These are phyloP conservation scores for Pyricularia grisea DNA, from an alignment of 2,329 filamentous ascomycete species.

Conservation along the genomic window DNA sequence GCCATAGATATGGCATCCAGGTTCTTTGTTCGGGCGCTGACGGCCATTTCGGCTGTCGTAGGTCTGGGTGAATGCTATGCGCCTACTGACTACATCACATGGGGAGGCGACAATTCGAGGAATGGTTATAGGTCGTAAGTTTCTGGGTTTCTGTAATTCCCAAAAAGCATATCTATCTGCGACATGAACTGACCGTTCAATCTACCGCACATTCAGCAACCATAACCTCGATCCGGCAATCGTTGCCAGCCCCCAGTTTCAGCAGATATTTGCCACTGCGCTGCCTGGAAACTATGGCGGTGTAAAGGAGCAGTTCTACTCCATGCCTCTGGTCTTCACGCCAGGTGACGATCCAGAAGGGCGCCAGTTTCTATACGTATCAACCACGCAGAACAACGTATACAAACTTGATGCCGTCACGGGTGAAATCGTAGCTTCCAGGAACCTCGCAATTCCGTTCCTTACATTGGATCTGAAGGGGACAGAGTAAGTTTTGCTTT, in stretches of 20 bases:
- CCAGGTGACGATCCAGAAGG: constrained; percentile 19
- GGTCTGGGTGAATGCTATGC: constrained; percentile 25
- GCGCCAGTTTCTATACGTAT: constrained; percentile 36
- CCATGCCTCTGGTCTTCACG: constrained; percentile 40
- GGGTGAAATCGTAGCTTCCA: constrained; percentile 27
- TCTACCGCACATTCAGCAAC: constrained; percentile 23
- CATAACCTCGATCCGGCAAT: constrained; percentile 55
- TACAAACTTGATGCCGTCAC: constrained; percentile 39
- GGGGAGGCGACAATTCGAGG: constrained; percentile 47
- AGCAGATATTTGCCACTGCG: constrained; percentile 40
- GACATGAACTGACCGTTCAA: background rate
- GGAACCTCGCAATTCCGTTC: constrained; percentile 36
- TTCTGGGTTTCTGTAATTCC: no score
- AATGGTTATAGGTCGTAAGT: constrained; percentile 42
- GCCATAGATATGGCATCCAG: background rate
- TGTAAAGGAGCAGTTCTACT: constrained; percentile 40
- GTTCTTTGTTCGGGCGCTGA: background rate
- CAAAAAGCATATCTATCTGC: no score
- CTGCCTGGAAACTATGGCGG: constrained; percentile 43
- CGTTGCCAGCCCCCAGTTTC: constrained; percentile 44
- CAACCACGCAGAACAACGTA: constrained; percentile 40
- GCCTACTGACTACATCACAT: constrained; percentile 47
- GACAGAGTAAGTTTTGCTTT: background rate
- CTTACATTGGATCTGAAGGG: constrained; percentile 31
- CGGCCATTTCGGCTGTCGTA: constrained; percentile 19